Conservation (phyloP, 2,329 filamentous ascomycete species). For the Exophiala aquamarina region DNA sequence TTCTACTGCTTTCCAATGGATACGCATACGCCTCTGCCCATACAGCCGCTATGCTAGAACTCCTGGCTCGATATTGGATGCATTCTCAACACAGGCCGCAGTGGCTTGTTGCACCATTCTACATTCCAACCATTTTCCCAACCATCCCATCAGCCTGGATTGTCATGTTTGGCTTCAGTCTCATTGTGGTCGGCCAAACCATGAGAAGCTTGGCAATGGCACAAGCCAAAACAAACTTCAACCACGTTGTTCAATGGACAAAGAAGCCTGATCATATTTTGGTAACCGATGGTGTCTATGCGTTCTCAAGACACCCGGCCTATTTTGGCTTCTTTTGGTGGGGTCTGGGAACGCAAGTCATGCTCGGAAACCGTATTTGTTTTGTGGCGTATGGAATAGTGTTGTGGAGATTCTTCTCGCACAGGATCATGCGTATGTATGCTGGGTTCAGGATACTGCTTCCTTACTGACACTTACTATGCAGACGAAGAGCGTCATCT, state of each 20-base stretch:
- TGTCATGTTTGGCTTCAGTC: conserved; percentile 56
- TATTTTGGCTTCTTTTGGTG: conserved; percentile 99
- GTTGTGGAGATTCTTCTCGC: conserved; percentile 81
- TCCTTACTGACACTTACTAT: conserved; percentile 13
- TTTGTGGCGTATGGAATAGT: conserved; percentile 71
- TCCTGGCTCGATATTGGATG: conserved; percentile 42
- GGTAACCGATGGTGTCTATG: conserved; percentile 82
- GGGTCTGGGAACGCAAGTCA: conserved; percentile 89
- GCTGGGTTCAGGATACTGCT: conserved; percentile 1
- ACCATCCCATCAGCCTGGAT: conserved; percentile 27
- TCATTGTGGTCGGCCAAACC: conserved; percentile 70
- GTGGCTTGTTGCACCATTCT: conserved; percentile 20
- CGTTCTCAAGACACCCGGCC: conserved; percentile 74
- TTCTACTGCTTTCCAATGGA: conserved; percentile 83
- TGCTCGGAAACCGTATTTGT: conserved; percentile 81
- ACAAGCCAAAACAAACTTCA: conserved; percentile 87
- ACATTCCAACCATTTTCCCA: conserved; percentile 32
- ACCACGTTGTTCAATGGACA: conserved; percentile 71
- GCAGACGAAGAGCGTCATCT: conserved; percentile 75
- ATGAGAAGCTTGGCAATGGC: conserved; percentile 83
- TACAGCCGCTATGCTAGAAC: conserved; percentile 70
- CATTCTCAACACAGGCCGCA: conserved; percentile 13
- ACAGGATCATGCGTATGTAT: conserved; percentile 64
- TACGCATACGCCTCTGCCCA: conserved; percentile 82
- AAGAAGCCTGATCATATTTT: conserved; percentile 71